A percentile compares a stretch with the other conserved stretches of the same genome.
These are phyloP conservation scores for Ophiocordyceps camponoti-leonardi DNA, from an alignment of 2,329 filamentous ascomycete genomes.

Conservation along the genomic window DNA sequence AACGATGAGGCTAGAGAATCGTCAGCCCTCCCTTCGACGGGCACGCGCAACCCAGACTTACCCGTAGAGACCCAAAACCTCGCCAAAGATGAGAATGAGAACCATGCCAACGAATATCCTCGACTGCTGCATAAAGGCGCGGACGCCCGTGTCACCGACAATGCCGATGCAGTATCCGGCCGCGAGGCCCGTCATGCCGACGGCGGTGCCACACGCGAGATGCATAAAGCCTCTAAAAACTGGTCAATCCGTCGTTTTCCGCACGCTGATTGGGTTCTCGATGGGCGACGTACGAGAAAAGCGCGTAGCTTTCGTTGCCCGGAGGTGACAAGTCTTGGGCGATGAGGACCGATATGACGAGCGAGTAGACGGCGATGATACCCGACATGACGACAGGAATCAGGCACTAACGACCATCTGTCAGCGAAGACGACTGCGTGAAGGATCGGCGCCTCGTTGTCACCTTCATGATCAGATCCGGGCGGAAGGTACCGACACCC, in stretches of 20 bases:
- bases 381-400: conserved; percentile 95
- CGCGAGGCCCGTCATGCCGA: conserved; percentile 81
- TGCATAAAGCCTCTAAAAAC: conserved; percentile 69
- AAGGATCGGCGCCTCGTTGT: not conserved
- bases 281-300: conserved; percentile 54
- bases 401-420: conserved; percentile 40
- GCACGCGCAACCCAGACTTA: conserved; percentile 25
- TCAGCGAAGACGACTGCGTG: not conserved
- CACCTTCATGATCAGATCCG: conserved; percentile 86
- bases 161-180: conserved; percentile 94
- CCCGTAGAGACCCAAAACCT: conserved; percentile 95
- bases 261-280: not conserved
- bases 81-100: conserved; percentile 92
- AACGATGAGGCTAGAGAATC: conserved; percentile 56
- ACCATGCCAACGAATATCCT: conserved; percentile 98
- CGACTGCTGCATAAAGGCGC: conserved; percentile 91
- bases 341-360: conserved; percentile 93
- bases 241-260: conserved; percentile 5
- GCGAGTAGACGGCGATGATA: conserved; percentile 95
- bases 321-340: conserved; percentile 72
- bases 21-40: conserved; percentile 1
- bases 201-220: conserved; percentile 74
- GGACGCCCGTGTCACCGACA: conserved; percentile 85
- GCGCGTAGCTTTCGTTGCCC: conserved; percentile 48
- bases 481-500: conserved; percentile 68